Conservation (phyloP, 179 eudicot species). For the Beta macrorhiza region DNA sequence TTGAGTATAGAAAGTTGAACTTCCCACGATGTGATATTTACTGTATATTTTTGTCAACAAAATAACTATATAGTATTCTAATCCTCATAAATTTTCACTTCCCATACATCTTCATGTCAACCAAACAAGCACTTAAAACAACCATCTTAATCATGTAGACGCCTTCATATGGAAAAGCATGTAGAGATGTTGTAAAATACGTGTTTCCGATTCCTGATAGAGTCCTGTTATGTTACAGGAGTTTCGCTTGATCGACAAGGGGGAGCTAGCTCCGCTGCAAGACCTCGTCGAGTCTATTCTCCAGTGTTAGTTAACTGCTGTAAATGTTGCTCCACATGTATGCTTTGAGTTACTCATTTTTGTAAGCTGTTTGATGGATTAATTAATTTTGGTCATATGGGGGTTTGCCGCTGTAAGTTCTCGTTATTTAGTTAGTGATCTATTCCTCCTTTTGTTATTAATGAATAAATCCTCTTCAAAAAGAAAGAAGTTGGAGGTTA, state of each 20-base stretch:
- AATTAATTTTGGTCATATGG: neutral
- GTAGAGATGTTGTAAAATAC: neutral
- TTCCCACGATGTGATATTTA: too few relatives aligned
- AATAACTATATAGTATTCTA: too few relatives aligned
- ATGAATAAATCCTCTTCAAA: neutral
- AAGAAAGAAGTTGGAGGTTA: neutral
- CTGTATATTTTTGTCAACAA: too few relatives aligned
- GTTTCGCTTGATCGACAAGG: slow-evolving; percentile 85
- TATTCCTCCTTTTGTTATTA: neutral
- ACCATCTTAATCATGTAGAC: neutral
- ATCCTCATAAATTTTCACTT: too few relatives aligned
- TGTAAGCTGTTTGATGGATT: slow-evolving; percentile 24
- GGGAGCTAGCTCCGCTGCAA: slow-evolving; percentile 86
- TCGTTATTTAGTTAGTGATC: neutral
- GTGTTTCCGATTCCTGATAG: slow-evolving; percentile 10
- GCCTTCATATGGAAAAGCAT: neutral
- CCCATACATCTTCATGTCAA: too few relatives aligned
- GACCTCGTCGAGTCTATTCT: slow-evolving; percentile 83
- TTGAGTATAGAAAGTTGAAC: too few relatives aligned
- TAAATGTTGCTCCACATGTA: slow-evolving; percentile 18
- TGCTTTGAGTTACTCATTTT: slow-evolving; percentile 12
- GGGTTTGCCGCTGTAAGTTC: slow-evolving; percentile 13
- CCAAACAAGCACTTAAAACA: too few relatives aligned
- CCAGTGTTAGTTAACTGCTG: slow-evolving; percentile 27
- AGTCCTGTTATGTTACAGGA: slow-evolving; percentile 47